Conservation (phyloP, 306 rosid genomes). For the Rosa chinensis region DNA sequence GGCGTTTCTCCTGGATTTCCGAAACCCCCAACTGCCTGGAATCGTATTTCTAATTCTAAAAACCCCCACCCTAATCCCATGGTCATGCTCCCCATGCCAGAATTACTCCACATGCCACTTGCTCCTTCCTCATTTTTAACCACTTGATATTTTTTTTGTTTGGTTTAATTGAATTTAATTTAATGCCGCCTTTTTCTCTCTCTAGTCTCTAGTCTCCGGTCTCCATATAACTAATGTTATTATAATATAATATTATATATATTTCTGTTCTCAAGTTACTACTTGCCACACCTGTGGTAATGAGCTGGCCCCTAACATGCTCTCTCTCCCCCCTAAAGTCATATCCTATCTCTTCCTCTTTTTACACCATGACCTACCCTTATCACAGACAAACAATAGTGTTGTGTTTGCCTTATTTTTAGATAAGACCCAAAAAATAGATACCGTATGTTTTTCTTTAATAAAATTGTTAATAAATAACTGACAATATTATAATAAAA, state of each 20-base stretch:
- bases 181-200: neutral
- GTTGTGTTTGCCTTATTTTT: neutral
- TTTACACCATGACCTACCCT: slow-evolving; percentile 10
- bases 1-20: slow-evolving; percentile 33
- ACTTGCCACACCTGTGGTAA: neutral
- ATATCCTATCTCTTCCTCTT: neutral
- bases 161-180: neutral
- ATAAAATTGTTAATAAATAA: too few species aligned
- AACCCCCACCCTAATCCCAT: slow-evolving; percentile 13
- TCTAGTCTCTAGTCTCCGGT: neutral
- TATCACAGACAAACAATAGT: neutral
- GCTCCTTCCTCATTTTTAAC: slow-evolving; percentile 1
- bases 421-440: neutral
- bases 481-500: too few species aligned
- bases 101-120: slow-evolving; percentile 36
- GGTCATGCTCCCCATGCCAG: slow-evolving; percentile 13
- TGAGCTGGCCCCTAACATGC: slow-evolving; percentile 8
- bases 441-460: neutral
- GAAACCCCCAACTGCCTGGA: slow-evolving; percentile 37
- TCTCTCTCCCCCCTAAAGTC: neutral
- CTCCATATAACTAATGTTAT: neutral
- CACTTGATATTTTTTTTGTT: neutral
- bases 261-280: neutral
- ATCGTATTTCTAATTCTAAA: neutral
- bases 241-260: neutral